These are phyloP conservation scores for Apiotrichum mycotoxinovorans DNA, from an alignment of 1,284 basidiomycete genomes.

Conservation along the genomic window DNA sequence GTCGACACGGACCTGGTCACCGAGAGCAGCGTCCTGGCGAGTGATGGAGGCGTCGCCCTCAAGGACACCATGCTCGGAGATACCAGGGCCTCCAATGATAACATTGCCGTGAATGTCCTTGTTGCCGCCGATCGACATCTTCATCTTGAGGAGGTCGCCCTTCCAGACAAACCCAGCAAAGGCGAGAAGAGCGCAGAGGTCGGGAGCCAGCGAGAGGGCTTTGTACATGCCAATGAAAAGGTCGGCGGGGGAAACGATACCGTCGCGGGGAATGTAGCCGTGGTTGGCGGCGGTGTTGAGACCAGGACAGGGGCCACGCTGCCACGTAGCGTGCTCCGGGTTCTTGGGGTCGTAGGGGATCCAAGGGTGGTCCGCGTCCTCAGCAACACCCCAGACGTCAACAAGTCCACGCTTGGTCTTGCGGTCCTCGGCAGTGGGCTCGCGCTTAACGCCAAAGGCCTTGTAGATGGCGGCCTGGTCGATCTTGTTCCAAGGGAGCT, in stretches of 20 bases:
- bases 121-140: slow-evolving; percentile 7
- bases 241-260: slow-evolving; percentile 32
- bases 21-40: slow-evolving; percentile 8
- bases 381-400: slow-evolving; percentile 5
- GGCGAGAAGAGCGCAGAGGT: slow-evolving; percentile 7
- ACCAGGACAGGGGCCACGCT: slow-evolving; percentile 41
- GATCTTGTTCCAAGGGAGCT: background rate
- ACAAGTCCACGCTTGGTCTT: background rate
- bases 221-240: slow-evolving; percentile 15
- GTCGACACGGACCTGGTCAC: background rate
- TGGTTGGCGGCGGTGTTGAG: slow-evolving; percentile 44
- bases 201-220: slow-evolving; percentile 10
- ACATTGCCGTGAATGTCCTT: slow-evolving; percentile 2
- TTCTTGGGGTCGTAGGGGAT: background rate
- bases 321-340: slow-evolving; percentile 19
- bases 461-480: slow-evolving; percentile 2
- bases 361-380: slow-evolving; percentile 25
- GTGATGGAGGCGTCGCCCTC: slow-evolving; percentile 15
- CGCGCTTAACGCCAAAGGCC: background rate
- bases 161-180: slow-evolving; percentile 3
- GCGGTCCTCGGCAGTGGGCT: background rate
- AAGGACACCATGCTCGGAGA: slow-evolving; percentile 9
- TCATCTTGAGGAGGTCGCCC: slow-evolving; percentile 9
- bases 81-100: slow-evolving; percentile 1
- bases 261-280: slow-evolving; percentile 30